A percentile compares a stretch with the other conserved stretches of the same genome.
phyloP scores from a whole-genome alignment of 768 basidiomycete genomes.

The Lactarius pseudohatsudake region DNA sequence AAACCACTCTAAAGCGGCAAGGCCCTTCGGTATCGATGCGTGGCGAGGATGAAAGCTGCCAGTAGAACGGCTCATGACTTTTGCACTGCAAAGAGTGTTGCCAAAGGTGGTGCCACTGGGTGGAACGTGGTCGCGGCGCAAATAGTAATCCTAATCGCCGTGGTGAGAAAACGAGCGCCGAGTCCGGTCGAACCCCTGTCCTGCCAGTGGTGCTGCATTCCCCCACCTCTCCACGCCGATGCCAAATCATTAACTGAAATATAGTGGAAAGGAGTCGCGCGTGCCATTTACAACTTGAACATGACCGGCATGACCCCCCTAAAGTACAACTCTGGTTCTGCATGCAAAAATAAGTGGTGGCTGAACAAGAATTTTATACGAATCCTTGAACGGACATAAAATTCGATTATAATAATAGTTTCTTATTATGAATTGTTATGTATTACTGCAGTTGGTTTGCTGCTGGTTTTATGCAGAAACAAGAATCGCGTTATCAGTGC shows the following conservation, averaged over 20 bases:
- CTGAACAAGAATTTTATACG: too few relatives aligned
- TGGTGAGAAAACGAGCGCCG: background rate
- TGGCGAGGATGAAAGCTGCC: background rate
- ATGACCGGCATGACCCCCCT: too few relatives aligned
- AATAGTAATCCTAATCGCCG: background rate
- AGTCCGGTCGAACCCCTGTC: background rate
- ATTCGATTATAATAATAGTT: too few relatives aligned
- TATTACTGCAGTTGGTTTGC: too few relatives aligned
- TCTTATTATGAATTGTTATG: too few relatives aligned
- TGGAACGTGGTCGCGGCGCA: background rate
- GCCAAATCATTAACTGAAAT: background rate
- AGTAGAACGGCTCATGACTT: slow-evolving; percentile 2
- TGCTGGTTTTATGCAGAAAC: too few relatives aligned
- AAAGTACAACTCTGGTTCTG: too few relatives aligned
- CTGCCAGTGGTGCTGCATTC: background rate
- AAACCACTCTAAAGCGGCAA: slow-evolving; percentile 3
- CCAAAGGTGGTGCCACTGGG: too few relatives aligned
- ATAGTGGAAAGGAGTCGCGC: background rate
- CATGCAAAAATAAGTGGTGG: too few relatives aligned
- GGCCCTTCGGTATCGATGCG: background rate
- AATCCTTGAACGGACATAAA: too few relatives aligned
- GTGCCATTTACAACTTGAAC: too few relatives aligned
- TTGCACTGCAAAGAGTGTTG: background rate
- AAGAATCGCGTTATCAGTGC: too few relatives aligned
- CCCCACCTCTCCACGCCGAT: background rate